Base-by-base conservation (phyloP, 495 filamentous ascomycete species). In the Penicillium riverlandense region DNA sequence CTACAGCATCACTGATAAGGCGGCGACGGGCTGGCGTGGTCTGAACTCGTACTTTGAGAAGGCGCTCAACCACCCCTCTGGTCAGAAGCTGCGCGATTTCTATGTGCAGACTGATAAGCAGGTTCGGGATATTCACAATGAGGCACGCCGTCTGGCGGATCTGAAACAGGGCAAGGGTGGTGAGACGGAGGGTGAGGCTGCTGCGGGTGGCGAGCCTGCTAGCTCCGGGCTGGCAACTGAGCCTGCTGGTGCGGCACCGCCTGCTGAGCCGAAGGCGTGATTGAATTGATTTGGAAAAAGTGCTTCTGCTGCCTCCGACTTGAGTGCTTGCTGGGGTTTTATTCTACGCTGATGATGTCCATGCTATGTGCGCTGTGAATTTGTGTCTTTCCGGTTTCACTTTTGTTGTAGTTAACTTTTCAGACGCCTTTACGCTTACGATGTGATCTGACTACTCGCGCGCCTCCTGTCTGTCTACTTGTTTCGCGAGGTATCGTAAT, bases 11-110 rank as follows among this genome's bases (percentile, higher is more conserved):
- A 76, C 76, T 43, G 67, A 77, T 44, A 83, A 82, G 54, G 85
- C 82, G 29, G 72, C 62, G 48, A 69, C 51, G 13, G 76, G 84
- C 48, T 85, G 83, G 69, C 71, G 70, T 32, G 83, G 88, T 29
- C 54, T 94, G 54, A 69, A 66, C 60, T 78, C 78, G 16, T 95
- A 97, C 75, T 98, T 95, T 57, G 90, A 96, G 71, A 90, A 92
- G 75, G 90, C 90, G 1, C 70, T 84, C 15, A 80, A 75, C 48
- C 91, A 88, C 2, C 87, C 90, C 8, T 88, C 88, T 1, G 92
- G 92, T 47, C 79, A 87, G 69, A 86, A 82, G 63, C 67, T 98
- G 30, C 84, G 86, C 27, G 70, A 80, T 37, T 97, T 98, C 70
- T 97, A 98, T 65, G 75, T 78, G 8, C 72, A 84, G 45, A 76